Evolutionary conservation across 2,329 filamentous ascomycete species (phyloP), one percentile per base, ranked within the genome.

Genomic region (Diaporthe citriasiana): DNA sequence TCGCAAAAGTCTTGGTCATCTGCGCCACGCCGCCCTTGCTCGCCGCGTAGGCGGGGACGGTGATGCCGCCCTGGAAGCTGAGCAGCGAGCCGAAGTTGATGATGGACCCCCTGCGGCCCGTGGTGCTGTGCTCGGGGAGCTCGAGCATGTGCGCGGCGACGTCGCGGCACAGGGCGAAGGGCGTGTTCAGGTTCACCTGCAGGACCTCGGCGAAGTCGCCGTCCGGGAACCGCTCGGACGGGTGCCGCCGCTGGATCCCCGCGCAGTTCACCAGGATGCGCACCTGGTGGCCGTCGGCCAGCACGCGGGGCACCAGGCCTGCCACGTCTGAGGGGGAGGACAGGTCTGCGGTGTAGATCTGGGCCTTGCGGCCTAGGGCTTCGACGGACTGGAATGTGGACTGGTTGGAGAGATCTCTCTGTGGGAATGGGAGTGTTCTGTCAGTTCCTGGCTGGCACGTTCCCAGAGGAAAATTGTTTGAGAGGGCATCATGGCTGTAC

Each of bases 61-160:
- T 97, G 77, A 98, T 87, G 0, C 95, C 95, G 71, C 95, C 95
- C 81, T 97, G 94, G 87, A 96, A 96, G 60, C 91, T 91, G 50
- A 97, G 88, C 53, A 98, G 89, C 17, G 91, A 94, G 15, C 92
- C 95, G 72, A 97, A 91, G 84, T 97, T 98, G 86, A 98, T 93
- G 84, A 98, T 93, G 79, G 88, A 89, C 33, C 93, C 93, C 74
- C 89, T 85, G 51, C 92, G 89, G 69, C 88, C 88, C 5, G 87
- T 88, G 38, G 84, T 78, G 12, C 83, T 78, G 0, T 85, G 86
- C 0, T 85, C 83, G 8, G 83, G 80, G 19, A 92, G 89, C 2
- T 83, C 81, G 38, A 97, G 90, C 90, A 97, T 95, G 85, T 95
- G 93, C 19, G 92, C 91, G 76, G 94, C 94, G 22, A 94, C 88